Conservation (phyloP, 1,139 yeast genomes). For the Meyerozyma carpophila region DNA sequence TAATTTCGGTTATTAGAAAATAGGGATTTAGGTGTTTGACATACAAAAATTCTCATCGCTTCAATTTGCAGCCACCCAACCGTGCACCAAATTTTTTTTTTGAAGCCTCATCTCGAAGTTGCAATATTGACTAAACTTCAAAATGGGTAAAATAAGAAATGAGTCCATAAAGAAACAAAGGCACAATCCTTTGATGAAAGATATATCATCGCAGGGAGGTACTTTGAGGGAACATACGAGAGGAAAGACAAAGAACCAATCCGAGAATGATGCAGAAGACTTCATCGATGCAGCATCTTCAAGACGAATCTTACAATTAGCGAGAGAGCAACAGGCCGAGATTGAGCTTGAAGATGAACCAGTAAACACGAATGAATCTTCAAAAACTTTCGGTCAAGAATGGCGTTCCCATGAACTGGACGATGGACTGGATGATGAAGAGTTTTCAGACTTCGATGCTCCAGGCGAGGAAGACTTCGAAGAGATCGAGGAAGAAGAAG, state of each 20-base stretch:
- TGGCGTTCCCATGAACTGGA: slow-evolving; percentile 6
- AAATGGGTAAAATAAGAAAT: slow-evolving; percentile 60
- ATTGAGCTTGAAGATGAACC: slow-evolving; percentile 56
- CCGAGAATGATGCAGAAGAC: slow-evolving; percentile 51
- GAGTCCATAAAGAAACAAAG: slow-evolving; percentile 46
- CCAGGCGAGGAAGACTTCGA: slow-evolving; percentile 38
- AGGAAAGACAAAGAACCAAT: slow-evolving; percentile 16
- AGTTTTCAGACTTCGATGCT: slow-evolving; percentile 42
- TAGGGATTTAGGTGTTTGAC: too few relatives aligned
- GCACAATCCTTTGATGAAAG: slow-evolving; percentile 78
- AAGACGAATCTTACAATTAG: slow-evolving; percentile 79
- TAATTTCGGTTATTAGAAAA: neutral
- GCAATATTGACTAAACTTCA: slow-evolving; percentile 2
- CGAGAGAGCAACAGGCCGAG: slow-evolving; percentile 90
- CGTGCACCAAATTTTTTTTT: neutral
- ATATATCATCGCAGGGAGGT: slow-evolving; percentile 69
- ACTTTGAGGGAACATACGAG: slow-evolving; percentile 47
- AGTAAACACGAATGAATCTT: slow-evolving; percentile 13
- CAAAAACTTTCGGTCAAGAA: slow-evolving; percentile 14
- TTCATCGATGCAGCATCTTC: slow-evolving; percentile 79
- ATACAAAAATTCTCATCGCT: neutral
- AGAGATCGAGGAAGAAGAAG: slow-evolving; percentile 43
- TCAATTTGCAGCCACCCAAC: neutral
- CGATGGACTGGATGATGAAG: slow-evolving; percentile 32
- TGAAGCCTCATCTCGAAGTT: slow-evolving; percentile 1